Base-by-base conservation (phyloP, 305 asterid species). In the Fraxinus floribunda region DNA sequence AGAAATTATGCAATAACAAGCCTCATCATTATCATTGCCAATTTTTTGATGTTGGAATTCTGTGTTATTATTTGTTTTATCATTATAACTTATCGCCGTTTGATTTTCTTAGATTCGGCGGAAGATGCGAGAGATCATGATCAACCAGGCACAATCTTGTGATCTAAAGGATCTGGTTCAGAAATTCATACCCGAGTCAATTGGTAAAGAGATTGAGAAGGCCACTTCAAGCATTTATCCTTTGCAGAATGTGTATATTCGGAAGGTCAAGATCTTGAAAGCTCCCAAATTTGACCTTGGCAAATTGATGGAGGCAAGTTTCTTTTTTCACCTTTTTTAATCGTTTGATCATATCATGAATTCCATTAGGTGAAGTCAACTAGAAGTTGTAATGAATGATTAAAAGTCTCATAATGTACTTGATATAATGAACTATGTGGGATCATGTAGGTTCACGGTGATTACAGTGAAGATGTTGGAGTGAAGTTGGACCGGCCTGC, bases 201-300 rank as follows among this genome's bases (percentile, higher is more conserved):
- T 94, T 70, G 98, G 97, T 26, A 91, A 93, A 18, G 98, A 95
- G 82, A 95, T 95, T 55, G 98, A 95, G 88, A 95, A 93, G 85
- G 95, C 97, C 0, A 95, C 97, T 22, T 88, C 95, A 36, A 83
- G 94, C 88, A 94, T 95, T 49, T 95, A 92, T 84, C 98, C 98
- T 1, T 86, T 94, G 68, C 98, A 94, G 86, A 95, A 94, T 78
- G 98, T 95, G 36, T 95, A 79, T 68, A 89, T 95, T 73, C 90
- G 97, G 86, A 95, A 95, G 88, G 98, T 91, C 62, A 95, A 95
- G 85, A 92, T 95, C 78, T 84, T 95, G 91, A 95, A 94, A 78
- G 95, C 98, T 55, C 98, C 98, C 57, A 95, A 94, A 75, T 95
- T 94, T 29, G 97, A 95, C 89, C 91, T 95, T 24, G 91, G 94